These are phyloP conservation scores for Allomyces javanicus DNA, from an alignment of 192 early-diverging fungal species.

Conservation along the genomic window DNA sequence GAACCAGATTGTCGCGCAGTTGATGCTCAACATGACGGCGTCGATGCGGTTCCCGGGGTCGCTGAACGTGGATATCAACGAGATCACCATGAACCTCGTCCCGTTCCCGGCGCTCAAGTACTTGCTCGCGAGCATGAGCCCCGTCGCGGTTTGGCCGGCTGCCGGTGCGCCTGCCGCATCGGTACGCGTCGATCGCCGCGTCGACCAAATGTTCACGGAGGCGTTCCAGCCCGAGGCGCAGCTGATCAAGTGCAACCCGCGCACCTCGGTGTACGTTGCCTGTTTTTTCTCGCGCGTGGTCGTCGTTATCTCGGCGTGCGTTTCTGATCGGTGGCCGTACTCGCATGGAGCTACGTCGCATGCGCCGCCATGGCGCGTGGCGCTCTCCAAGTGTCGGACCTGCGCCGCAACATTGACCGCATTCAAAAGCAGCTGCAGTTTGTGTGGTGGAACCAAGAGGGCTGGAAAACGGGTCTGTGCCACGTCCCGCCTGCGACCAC, in stretches of 20 bases:
- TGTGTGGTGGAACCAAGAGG: conserved; percentile 29
- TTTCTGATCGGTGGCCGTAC: too few species aligned
- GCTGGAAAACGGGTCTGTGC: conserved; percentile 40
- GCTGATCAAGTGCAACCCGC: conserved; percentile 25
- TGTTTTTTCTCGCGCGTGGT: not conserved
- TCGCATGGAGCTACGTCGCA: conserved; percentile 18
- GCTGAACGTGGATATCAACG: conserved; percentile 44
- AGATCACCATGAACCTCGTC: conserved; percentile 39
- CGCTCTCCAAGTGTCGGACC: conserved; percentile 25
- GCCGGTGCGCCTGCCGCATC: conserved; percentile 1
- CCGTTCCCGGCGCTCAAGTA: conserved; percentile 34
- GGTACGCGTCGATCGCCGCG: not conserved
- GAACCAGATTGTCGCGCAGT: not conserved
- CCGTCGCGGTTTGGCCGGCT: too few species aligned
- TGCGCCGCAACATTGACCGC: conserved; percentile 32
- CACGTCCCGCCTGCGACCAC: conserved; percentile 14
- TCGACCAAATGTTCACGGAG: conserved; percentile 41
- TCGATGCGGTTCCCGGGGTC: conserved; percentile 35
- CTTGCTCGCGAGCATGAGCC: too few species aligned
- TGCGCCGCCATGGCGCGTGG: conserved; percentile 30
- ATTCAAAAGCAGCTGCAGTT: conserved; percentile 19
- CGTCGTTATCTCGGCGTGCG: too few species aligned
- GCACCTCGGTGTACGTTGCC: conserved; percentile 12
- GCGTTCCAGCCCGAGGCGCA: conserved; percentile 28
- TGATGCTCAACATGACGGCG: not conserved